phyloP scores from a whole-genome alignment of 2,329 filamentous ascomycete genomes.

The Pyricularia sp. region DNA sequence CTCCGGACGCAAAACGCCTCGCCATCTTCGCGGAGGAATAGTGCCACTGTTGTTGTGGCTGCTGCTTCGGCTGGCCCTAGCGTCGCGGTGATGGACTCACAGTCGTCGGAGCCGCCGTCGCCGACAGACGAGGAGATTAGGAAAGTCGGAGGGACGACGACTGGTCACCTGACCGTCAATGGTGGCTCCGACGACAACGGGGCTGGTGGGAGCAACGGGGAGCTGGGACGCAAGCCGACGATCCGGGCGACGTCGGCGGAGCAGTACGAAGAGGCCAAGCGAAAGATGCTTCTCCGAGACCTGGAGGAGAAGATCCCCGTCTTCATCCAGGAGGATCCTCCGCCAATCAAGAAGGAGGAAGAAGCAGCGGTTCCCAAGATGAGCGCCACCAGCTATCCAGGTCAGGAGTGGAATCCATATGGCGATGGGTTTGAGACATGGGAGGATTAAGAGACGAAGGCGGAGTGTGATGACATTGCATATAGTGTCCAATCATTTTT shows the following conservation, averaged over 20 bases:
- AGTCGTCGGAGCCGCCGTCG: slow-evolving; percentile 10
- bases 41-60: neutral
- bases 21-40: neutral
- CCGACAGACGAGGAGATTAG: slow-evolving; percentile 23
- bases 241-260: slow-evolving; percentile 17
- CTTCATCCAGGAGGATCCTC: slow-evolving; percentile 17
- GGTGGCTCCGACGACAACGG: neutral
- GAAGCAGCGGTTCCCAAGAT: slow-evolving; percentile 41
- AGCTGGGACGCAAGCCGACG: slow-evolving; percentile 13
- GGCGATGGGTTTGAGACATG: slow-evolving; percentile 14
- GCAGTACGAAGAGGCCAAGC: slow-evolving; percentile 29
- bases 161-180: slow-evolving; percentile 2
- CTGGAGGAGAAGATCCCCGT: slow-evolving; percentile 42
- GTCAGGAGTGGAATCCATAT: slow-evolving; percentile 57
- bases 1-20: neutral
- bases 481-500: neutral
- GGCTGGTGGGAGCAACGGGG: slow-evolving; percentile 6
- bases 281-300: slow-evolving; percentile 26
- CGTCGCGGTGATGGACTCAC: neutral
- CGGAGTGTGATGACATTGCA: neutral
- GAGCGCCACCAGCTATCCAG: slow-evolving; percentile 56
- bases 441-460: slow-evolving; percentile 12
- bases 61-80: neutral
- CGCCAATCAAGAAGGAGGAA: slow-evolving; percentile 16
- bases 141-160: neutral